phyloP scores from a whole-genome alignment of 495 filamentous ascomycete genomes.

The Podospora australis region DNA sequence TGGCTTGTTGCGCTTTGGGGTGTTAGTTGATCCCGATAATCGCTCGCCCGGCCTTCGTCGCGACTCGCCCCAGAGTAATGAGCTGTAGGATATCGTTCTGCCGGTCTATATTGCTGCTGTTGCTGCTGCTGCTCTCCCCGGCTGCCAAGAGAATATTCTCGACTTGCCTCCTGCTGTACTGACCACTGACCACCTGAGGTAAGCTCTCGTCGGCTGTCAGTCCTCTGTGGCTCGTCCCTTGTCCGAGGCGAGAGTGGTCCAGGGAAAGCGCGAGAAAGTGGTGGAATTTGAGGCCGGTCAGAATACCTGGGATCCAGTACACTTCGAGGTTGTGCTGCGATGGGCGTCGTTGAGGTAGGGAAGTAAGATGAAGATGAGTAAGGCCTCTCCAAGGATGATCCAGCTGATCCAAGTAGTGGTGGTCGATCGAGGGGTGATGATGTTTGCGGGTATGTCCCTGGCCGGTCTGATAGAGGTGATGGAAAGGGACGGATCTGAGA shows the following conservation, averaged over 20 bases:
- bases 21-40: slow-evolving; percentile 26
- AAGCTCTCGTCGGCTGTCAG: slow-evolving; percentile 18
- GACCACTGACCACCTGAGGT: slow-evolving; percentile 24
- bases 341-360: slow-evolving; percentile 24
- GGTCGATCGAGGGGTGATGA: slow-evolving; percentile 44
- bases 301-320: slow-evolving; percentile 33
- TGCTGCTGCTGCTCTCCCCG: slow-evolving; percentile 9
- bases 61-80: slow-evolving; percentile 15
- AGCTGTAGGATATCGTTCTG: slow-evolving; percentile 16
- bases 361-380: slow-evolving; percentile 45
- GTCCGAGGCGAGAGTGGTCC: slow-evolving; percentile 35
- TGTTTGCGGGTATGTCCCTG: slow-evolving; percentile 29
- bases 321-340: slow-evolving; percentile 33
- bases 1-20: slow-evolving; percentile 19
- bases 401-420: slow-evolving; percentile 14
- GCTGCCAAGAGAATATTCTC: slow-evolving; percentile 23
- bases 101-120: slow-evolving; percentile 13
- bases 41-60: slow-evolving; percentile 12
- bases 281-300: slow-evolving; percentile 33
- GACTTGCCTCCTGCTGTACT: slow-evolving; percentile 25
- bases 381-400: slow-evolving; percentile 16
- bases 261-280: slow-evolving; percentile 36
- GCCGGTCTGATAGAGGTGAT: slow-evolving; percentile 41
- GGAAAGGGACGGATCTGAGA: slow-evolving; percentile 32
- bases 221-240: slow-evolving; percentile 26